Evolutionary conservation across 2,329 filamentous ascomycete species (phyloP).

Genomic region (Fonsecaea nubica): DNA sequence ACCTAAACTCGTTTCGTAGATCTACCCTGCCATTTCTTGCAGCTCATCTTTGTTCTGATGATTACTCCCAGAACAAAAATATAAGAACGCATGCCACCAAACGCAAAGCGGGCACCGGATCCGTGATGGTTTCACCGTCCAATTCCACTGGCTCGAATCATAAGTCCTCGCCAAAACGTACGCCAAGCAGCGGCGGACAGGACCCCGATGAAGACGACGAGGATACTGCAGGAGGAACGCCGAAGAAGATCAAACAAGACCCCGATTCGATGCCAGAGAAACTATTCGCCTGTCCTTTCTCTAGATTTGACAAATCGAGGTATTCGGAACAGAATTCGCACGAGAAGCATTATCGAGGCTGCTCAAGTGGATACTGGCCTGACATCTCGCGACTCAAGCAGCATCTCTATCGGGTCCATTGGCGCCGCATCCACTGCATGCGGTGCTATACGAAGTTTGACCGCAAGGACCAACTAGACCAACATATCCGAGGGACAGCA

Average conservation of each 20-base stretch:
- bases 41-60: constrained; percentile 5
- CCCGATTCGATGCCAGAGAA: constrained; percentile 23
- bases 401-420: constrained; percentile 40
- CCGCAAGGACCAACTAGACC: constrained; percentile 28
- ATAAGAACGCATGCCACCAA: constrained; percentile 34
- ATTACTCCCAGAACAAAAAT: constrained; percentile 11
- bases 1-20: not conserved
- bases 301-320: constrained; percentile 36
- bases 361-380: constrained; percentile 37
- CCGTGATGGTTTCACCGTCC: constrained; percentile 20
- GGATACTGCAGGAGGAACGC: constrained; percentile 33
- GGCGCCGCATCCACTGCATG: constrained; percentile 30
- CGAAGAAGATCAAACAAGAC: constrained; percentile 38
- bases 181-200: constrained; percentile 18
- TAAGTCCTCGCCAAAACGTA: constrained; percentile 23
- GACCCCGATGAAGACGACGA: constrained; percentile 33
- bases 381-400: constrained; percentile 40
- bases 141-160: constrained; percentile 24
- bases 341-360: constrained; percentile 38
- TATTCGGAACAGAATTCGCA: constrained; percentile 37
- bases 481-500: constrained; percentile 24
- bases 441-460: constrained; percentile 35
- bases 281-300: constrained; percentile 39
- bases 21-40: not conserved
- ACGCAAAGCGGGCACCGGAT: constrained; percentile 31